These are phyloP conservation scores for Cordyceps tenuipes DNA, from an alignment of 2,329 filamentous ascomycete species.

Conservation along the genomic window DNA sequence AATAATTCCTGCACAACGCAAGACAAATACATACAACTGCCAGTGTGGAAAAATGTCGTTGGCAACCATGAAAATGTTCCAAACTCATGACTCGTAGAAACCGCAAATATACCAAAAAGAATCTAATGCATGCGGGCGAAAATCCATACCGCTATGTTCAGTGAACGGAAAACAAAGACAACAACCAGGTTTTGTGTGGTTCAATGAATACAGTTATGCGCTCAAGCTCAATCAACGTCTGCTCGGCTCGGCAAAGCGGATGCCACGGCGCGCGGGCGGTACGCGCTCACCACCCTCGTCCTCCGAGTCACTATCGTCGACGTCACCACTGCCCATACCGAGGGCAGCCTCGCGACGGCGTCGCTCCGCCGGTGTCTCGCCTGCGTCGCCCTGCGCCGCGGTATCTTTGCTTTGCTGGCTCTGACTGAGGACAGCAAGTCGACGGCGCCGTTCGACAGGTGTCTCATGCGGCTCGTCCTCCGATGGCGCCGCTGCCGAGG, in stretches of 20 bases:
- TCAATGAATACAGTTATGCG: not conserved
- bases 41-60: not conserved
- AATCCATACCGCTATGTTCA: not conserved
- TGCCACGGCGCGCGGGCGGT: slow-evolving; percentile 44
- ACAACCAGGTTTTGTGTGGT: not conserved
- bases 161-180: not conserved
- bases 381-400: slow-evolving; percentile 27
- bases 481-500: slow-evolving; percentile 4
- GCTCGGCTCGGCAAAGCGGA: slow-evolving; percentile 49
- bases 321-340: slow-evolving; percentile 42
- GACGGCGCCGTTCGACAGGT: slow-evolving; percentile 58
- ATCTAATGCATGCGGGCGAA: not conserved
- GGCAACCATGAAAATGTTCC: not conserved
- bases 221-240: slow-evolving; percentile 5
- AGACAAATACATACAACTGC: not conserved
- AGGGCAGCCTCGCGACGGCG: slow-evolving; percentile 66
- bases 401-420: slow-evolving; percentile 10
- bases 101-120: not conserved
- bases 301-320: slow-evolving; percentile 39
- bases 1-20: not conserved
- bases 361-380: slow-evolving; percentile 67
- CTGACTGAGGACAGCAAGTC: slow-evolving; percentile 43
- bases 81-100: not conserved
- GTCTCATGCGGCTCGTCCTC: slow-evolving; percentile 42
- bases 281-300: slow-evolving; percentile 50